Conservation (phyloP, 2,329 filamentous ascomycete species). For the Penicillium sp. region DNA sequence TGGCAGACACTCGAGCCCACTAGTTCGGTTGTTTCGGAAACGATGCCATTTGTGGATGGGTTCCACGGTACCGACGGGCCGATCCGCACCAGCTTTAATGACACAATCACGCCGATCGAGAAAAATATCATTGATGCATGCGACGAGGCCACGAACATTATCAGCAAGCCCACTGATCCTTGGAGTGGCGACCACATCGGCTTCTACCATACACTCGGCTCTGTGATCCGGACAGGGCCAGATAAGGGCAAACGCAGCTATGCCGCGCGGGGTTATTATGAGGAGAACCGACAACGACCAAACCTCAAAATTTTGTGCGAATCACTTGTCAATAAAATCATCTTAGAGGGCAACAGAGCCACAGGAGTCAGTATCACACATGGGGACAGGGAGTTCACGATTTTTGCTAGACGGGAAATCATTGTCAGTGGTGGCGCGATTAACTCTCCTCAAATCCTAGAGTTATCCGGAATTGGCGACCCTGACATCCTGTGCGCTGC, state of each 20-base stretch:
- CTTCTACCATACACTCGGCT: constrained; percentile 37
- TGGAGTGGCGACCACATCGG: constrained; percentile 40
- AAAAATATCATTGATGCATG: constrained; percentile 21
- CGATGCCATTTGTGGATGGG: constrained; percentile 17
- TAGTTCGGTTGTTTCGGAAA: constrained; percentile 20
- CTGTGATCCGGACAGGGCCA: constrained; percentile 31
- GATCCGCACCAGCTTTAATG: constrained; percentile 17
- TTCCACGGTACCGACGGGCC: constrained; percentile 19
- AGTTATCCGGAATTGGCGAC: constrained; percentile 62
- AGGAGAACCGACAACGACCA: constrained; percentile 34
- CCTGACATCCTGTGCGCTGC: constrained; percentile 41
- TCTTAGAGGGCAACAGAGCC: constrained; percentile 19
- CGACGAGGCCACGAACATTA: constrained; percentile 7
- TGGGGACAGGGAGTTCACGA: constrained; percentile 36
- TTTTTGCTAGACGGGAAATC: constrained; percentile 50
- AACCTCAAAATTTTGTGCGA: constrained; percentile 52
- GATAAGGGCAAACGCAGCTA: constrained; percentile 41
- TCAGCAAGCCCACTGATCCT: constrained; percentile 23
- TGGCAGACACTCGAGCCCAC: constrained; percentile 33
- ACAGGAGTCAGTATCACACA: constrained; percentile 46
- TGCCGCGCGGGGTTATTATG: constrained; percentile 41
- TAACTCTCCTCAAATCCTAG: constrained; percentile 59
- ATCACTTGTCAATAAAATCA: constrained; percentile 43
- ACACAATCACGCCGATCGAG: constrained; percentile 17
- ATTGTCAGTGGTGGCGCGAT: constrained; percentile 61